Percentiles rank a stretch among this genome's conserved stretches.
Evolutionary conservation across 768 basidiomycete species (phyloP).

Genomic region (Leccinum boreale): DNA sequence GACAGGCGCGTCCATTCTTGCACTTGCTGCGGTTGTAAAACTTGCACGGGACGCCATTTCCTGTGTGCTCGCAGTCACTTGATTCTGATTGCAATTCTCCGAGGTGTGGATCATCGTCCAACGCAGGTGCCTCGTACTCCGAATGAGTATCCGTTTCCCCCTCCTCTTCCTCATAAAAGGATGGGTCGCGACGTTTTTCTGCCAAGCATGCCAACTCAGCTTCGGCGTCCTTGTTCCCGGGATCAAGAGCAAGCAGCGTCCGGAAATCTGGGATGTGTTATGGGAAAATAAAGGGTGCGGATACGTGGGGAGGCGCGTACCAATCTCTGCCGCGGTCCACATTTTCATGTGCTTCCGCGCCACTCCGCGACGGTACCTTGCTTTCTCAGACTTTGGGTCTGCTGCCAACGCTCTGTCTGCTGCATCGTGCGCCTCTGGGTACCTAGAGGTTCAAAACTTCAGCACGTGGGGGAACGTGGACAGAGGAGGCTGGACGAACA

Average conservation of each 20-base stretch:
- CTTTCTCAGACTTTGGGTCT: slow-evolving; percentile 33
- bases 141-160: neutral
- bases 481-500: slow-evolving; percentile 20
- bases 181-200: neutral
- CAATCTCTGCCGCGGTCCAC: slow-evolving; percentile 19
- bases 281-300: neutral
- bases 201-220: slow-evolving; percentile 15
- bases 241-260: slow-evolving; percentile 26
- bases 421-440: slow-evolving; percentile 26
- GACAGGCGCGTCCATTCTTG: slow-evolving; percentile 38
- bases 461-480: neutral
- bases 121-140: slow-evolving; percentile 16
- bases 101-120: slow-evolving; percentile 28
- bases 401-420: slow-evolving; percentile 26
- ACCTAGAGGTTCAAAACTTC: slow-evolving; percentile 14
- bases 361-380: slow-evolving; percentile 33
- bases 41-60: slow-evolving; percentile 51
- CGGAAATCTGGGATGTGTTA: slow-evolving; percentile 25
- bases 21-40: slow-evolving; percentile 58
- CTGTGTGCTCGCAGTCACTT: slow-evolving; percentile 50
- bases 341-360: slow-evolving; percentile 30
- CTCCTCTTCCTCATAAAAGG: neutral
- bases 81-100: slow-evolving; percentile 49
- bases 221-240: slow-evolving; percentile 17
- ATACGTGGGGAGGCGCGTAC: slow-evolving; percentile 11